Conservation (phyloP, 768 basidiomycete genomes). For the Vishniacozyma victoriae region DNA sequence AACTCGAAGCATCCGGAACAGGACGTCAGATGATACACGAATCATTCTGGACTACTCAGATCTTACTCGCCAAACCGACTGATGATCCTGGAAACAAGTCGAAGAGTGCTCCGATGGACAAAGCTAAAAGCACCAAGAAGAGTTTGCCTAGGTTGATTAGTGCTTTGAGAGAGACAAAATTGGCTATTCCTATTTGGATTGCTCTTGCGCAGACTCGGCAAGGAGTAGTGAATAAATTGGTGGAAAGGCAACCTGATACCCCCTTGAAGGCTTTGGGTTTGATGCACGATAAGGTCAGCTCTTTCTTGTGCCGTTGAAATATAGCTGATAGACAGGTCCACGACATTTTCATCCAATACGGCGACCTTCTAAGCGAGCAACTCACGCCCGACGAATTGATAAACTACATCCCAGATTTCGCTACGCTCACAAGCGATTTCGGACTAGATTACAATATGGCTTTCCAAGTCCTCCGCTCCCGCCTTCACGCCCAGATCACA, state of each 20-base stretch:
- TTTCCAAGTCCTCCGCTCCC: conserved; percentile 86
- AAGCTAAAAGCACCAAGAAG: conserved; percentile 38
- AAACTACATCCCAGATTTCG: conserved; percentile 66
- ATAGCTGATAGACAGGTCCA: conserved; percentile 59
- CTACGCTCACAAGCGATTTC: conserved; percentile 66
- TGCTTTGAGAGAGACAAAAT: conserved; percentile 49
- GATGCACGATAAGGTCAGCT: conserved; percentile 78
- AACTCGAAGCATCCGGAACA: conserved; percentile 84
- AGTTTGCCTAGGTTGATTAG: conserved; percentile 40
- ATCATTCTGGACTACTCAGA: conserved; percentile 51
- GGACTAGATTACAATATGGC: conserved; percentile 79
- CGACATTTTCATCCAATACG: conserved; percentile 83
- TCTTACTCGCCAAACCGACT: conserved; percentile 26
- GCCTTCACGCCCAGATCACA: conserved; percentile 33
- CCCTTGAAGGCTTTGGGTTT: conserved; percentile 56
- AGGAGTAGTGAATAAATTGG: conserved; percentile 30
- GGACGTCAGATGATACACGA: conserved; percentile 81
- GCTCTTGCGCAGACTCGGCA: conserved; percentile 81
- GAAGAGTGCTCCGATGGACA: conserved; percentile 34
- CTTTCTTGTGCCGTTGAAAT: neutral
- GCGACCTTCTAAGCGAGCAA: conserved; percentile 76
- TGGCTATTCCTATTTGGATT: conserved; percentile 83
- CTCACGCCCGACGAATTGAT: conserved; percentile 66
- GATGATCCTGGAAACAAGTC: conserved; percentile 23
- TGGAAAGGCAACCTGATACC: conserved; percentile 5